A percentile compares a stretch with the other conserved stretches of the same genome.
Conservation (phyloP, 345 rosid genomes). For the Arabidopsis arenosa region DNA sequence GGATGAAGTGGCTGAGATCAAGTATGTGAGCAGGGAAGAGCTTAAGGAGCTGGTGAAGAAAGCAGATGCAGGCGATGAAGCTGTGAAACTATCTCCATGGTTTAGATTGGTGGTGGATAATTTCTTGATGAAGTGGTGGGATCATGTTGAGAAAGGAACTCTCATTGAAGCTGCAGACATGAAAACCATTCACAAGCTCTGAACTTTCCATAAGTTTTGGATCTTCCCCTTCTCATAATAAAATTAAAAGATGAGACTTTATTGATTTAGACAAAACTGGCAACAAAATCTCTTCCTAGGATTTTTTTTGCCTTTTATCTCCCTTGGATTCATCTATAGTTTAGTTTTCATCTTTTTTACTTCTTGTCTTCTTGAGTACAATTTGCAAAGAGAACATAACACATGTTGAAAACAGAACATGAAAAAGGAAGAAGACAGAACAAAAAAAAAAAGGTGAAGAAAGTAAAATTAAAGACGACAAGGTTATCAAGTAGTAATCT, state of each 20-base stretch:
- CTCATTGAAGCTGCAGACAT: slow-evolving; percentile 70
- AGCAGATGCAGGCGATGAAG: slow-evolving; percentile 87
- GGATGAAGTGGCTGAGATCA: slow-evolving; percentile 82
- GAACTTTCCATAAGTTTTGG: not conserved
- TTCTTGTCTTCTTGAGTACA: not conserved
- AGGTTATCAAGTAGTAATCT: slow-evolving; percentile 21
- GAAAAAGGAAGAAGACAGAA: slow-evolving; percentile 1
- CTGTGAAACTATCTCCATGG: slow-evolving; percentile 90
- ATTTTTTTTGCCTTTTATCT: not conserved
- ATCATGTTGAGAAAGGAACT: slow-evolving; percentile 77
- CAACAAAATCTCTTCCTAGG: not conserved
- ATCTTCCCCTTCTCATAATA: slow-evolving; percentile 15
- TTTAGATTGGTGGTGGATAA: slow-evolving; percentile 93
- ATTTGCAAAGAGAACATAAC: not conserved
- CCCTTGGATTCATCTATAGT: not conserved
- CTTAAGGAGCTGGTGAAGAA: slow-evolving; percentile 83
- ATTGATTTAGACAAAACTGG: not conserved
- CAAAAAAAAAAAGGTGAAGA: slow-evolving; percentile 4
- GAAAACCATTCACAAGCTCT: slow-evolving; percentile 78
- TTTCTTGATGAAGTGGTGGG: slow-evolving; percentile 98
- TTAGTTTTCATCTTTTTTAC: not conserved
- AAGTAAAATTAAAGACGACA: slow-evolving; percentile 31
- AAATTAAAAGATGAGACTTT: not conserved
- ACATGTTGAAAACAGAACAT: not conserved
- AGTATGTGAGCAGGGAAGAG: slow-evolving; percentile 79